Evolutionary conservation across 306 rosid genomes (phyloP), one percentile per base, ranked within the genome.

Genomic region (Albizia julibrissin): DNA sequence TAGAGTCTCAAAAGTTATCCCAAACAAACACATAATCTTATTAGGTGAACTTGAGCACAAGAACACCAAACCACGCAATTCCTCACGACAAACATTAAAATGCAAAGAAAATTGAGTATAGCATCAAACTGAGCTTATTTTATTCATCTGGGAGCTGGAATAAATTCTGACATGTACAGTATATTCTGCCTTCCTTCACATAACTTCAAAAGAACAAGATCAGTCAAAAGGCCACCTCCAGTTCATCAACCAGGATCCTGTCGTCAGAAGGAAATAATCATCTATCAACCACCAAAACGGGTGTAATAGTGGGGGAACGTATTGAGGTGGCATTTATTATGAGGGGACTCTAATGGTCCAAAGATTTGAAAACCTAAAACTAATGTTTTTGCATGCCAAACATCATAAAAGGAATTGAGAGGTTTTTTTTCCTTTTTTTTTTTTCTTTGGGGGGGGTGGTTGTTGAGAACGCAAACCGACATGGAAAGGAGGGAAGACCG

Each of bases 51-150:
- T 61, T 47, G 22, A 21, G 79, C 44, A 21, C 49, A 19, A 74
- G 49, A 72, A 78, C 11, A 78, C 15, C 66, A 72, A 69, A 78
- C 13, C 3, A 71, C 71, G 49, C 64, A 21, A 70, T 47, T 21
- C 59, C 72, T 26, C 74, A 72, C 72, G 72, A 73, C 71, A 56
- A 22, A 49, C 76, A 80, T 54, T 77, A 40, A 74, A 82, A 69
- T 19, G 69, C 77, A 84, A 37, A 74, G 61, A 62, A 81, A 82
- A 46, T 67, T 71, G 24, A 84, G 72, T 21, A 58, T 34, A 59
- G 54, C 44, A 73, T 86, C 81, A 84, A 74, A 85, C 47, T 49
- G 44, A 75, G 44, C 74, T 89, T 87, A 91, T 91, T 91, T 80
- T 42, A 11, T 47, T 72, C 83, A 83, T 62, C 80, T 52, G 43